Base-by-base conservation (phyloP, 768 basidiomycete species). In the Termitomyces sp. region DNA sequence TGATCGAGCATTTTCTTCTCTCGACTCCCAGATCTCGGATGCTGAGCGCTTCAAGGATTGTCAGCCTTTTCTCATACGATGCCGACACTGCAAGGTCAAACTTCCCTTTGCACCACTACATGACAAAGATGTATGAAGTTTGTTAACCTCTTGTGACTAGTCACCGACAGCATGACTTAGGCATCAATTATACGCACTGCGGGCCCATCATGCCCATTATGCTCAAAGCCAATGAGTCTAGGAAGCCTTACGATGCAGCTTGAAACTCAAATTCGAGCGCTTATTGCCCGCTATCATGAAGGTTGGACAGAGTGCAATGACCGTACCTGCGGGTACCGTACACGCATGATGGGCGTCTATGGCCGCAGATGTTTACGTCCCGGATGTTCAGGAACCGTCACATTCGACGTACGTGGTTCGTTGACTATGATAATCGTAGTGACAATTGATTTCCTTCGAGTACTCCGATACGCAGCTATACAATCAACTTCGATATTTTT, bases 311-410 rank as follows among this genome's bases (percentile, higher is more conserved):
- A 88, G 5, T 99, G 97, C 71, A 81, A 94, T 63, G 97, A 98
- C 59, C 75, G 82, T 21, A 87, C 86, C 0, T 99, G 97, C 66
- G 82, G 82, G 9, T 78, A 84, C 58, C 81, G 90, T 38, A 94
- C 96, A n/a, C 78, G 97, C 19, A 90, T 87, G 80, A 96, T 98
- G 91, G 78, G 89, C 37, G 92, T 98, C 0, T 95, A 94, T 68
- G 94, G 93, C 6, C 80, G 85, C 33, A 76, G 87, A 50, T 99
- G 97, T 68, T 67, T 94, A 54, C 80, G 82, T 46, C 72, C 69
- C 6, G 83, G 79, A 10, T 96, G 94, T 69, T 76, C 71, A 58
- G 91, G 91, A 2, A 75, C 70, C 17, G 87, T 94, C 55, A 62
- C 80, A 15, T 86, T 90, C 58, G 90, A 92, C 80, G 93, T 91